These are phyloP conservation scores for Backusella circina DNA, from an alignment of 192 early-diverging fungal species.

Conservation along the genomic window DNA sequence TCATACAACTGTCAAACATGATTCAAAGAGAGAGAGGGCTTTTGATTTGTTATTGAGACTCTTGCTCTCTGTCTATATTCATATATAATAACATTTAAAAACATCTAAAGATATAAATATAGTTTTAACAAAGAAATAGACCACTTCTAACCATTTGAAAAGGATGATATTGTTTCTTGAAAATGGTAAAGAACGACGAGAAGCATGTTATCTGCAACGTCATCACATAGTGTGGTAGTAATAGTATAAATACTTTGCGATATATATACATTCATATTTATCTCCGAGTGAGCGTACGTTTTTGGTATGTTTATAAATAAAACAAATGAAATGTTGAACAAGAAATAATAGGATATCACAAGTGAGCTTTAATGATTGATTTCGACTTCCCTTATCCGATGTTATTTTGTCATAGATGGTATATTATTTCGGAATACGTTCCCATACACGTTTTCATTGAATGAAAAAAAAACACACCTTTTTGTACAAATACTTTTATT, in stretches of 20 bases:
- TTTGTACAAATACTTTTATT: not conserved
- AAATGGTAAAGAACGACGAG: not conserved
- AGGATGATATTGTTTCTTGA: not conserved
- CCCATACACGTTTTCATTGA: not conserved
- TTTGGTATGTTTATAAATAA: not conserved
- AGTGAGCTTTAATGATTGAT: not conserved
- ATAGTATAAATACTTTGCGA: not conserved
- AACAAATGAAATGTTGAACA: not conserved
- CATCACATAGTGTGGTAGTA: not conserved
- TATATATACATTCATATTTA: not conserved
- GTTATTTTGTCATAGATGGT: not conserved
- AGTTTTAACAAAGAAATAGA: not conserved
- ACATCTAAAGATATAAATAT: not conserved
- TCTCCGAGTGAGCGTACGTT: not conserved
- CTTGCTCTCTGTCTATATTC: not conserved
- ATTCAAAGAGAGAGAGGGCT: not conserved
- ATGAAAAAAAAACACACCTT: not conserved
- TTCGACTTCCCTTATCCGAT: not conserved
- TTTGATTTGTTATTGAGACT: not conserved
- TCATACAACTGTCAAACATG: constrained; percentile 1
- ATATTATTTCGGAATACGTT: not conserved
- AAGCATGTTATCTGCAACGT: not conserved
- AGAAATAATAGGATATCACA: not conserved
- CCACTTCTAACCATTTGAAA: not conserved
- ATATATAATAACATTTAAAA: not conserved